Evolutionary conservation across 805 yeast species (phyloP), one percentile per base, ranked within the genome.

Genomic region (Yarrowia divulgata): DNA sequence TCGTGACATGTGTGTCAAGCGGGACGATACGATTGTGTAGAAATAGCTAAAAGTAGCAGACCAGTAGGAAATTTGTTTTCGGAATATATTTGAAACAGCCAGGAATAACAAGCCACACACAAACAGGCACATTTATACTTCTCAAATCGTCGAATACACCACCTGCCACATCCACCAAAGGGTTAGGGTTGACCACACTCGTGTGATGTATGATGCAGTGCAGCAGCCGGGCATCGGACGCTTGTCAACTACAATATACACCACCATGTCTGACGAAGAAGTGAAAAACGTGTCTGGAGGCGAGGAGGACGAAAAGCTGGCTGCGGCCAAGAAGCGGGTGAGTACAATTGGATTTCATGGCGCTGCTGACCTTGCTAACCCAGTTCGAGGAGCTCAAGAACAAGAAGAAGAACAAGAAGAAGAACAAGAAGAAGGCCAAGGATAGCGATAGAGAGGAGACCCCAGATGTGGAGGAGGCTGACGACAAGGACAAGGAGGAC

Each of bases 241-340:
- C 43, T 8, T 13, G 34, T 14, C 19, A 35, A 14, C 48, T 34
- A 39, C 37, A 34, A 45, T 10, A 9, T 43, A 43, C 48, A 45
- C 18, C 29, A 63, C 39, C 42, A 69, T 70, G 46, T 57, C 66
- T 60, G 66, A 60, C 66, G 66, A 60, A 60, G 66, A 60, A 58
- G 58, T 42, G 40, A 49, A 72, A 63, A 70, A 42, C 67, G 69
- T 75, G 55, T 73, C 77, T 71, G 80, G 80, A 50, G 78, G 78
- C 62, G 74, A 75, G 8, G 84, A 87, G 71, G 87, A 85, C 62
- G 90, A 87, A 75, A 85, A 87, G 76, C 81, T 90, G 63, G 92
- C 88, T 72, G 89, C 89, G 1, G 95, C 94, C 6, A 84, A 90
- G 74, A 89, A 88, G 79, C 85, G 88, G 72, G 87, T 85, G 50